Evolutionary conservation across 768 basidiomycete species (phyloP).

Genomic region (Hericium rajendrae): DNA sequence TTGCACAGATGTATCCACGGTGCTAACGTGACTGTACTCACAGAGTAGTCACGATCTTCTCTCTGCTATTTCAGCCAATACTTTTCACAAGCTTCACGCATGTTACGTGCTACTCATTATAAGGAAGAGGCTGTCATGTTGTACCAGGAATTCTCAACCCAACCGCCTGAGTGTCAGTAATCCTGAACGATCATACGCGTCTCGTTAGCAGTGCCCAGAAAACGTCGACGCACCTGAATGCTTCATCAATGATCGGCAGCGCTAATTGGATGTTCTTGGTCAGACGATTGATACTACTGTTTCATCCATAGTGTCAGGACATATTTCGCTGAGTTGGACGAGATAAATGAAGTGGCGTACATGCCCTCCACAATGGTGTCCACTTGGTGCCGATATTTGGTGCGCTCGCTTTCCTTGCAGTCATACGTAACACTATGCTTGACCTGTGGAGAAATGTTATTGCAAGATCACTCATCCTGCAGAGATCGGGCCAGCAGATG

Average conservation of each 20-base stretch:
- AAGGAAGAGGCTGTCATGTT: slow-evolving; percentile 85
- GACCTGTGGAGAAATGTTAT: slow-evolving; percentile 38
- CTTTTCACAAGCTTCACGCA: slow-evolving; percentile 72
- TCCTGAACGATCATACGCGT: slow-evolving; percentile 34
- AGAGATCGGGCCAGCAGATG: slow-evolving; percentile 26
- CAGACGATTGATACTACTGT: slow-evolving; percentile 85
- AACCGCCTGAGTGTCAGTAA: slow-evolving; percentile 90
- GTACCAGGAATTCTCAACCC: slow-evolving; percentile 88
- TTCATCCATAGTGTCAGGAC: neutral
- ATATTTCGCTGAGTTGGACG: neutral
- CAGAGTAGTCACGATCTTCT: slow-evolving; percentile 80
- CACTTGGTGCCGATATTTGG: slow-evolving; percentile 85
- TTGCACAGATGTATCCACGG: too few relatives aligned
- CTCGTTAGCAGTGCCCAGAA: neutral
- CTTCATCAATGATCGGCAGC: slow-evolving; percentile 78
- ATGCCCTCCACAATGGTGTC: slow-evolving; percentile 95
- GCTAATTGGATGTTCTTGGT: slow-evolving; percentile 87
- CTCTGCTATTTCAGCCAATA: slow-evolving; percentile 57
- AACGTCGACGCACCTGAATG: slow-evolving; percentile 52
- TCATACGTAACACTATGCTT: slow-evolving; percentile 94
- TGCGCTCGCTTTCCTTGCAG: slow-evolving; percentile 84
- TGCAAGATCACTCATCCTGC: neutral
- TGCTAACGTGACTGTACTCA: too few relatives aligned
- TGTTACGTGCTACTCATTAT: slow-evolving; percentile 92
- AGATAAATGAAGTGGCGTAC: slow-evolving; percentile 26